Conservation (phyloP, 177 flowering plant genomes). For the Vitis hybrid region DNA sequence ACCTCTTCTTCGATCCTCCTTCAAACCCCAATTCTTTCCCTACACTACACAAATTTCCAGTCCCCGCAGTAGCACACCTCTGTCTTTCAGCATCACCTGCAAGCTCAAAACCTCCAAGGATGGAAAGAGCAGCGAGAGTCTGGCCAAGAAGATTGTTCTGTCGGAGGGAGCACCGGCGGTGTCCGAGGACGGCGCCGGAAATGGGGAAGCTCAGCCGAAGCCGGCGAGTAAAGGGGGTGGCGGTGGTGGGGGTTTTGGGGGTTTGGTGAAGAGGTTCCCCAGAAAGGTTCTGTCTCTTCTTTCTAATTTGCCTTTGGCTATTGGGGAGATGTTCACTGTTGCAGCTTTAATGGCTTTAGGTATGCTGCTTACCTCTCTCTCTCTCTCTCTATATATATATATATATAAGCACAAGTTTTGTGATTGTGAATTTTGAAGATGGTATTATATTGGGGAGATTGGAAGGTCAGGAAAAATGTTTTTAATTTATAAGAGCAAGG, state of each 20-base stretch:
- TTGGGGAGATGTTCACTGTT: conserved; percentile 81
- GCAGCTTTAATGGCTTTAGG: conserved; percentile 93
- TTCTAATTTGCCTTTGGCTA: conserved; percentile 87
- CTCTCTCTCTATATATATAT: not conserved
- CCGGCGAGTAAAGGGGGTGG: conserved; percentile 10
- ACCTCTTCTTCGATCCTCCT: conserved; percentile 10
- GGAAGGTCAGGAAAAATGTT: not conserved
- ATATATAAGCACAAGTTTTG: not conserved
- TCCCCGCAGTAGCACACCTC: conserved; percentile 12
- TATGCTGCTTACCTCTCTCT: conserved; percentile 23
- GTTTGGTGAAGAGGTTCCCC: conserved; percentile 44
- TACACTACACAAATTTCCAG: conserved; percentile 13
- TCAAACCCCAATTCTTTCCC: conserved; percentile 8
- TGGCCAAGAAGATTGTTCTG: conserved; percentile 44
- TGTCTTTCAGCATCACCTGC: conserved; percentile 20
- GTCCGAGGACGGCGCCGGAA: conserved; percentile 28
- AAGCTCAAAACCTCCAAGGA: conserved; percentile 35
- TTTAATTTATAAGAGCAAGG: no score
- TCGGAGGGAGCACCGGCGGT: conserved; percentile 51
- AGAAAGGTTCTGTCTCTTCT: conserved; percentile 56
- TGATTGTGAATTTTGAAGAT: not conserved
- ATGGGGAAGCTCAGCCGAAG: conserved; percentile 21
- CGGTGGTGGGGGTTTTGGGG: conserved; percentile 5
- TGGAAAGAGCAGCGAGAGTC: conserved; percentile 3
- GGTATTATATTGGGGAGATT: not conserved